phyloP scores from a whole-genome alignment of 805 yeast genomes.

The Lipomyces orientalis region DNA sequence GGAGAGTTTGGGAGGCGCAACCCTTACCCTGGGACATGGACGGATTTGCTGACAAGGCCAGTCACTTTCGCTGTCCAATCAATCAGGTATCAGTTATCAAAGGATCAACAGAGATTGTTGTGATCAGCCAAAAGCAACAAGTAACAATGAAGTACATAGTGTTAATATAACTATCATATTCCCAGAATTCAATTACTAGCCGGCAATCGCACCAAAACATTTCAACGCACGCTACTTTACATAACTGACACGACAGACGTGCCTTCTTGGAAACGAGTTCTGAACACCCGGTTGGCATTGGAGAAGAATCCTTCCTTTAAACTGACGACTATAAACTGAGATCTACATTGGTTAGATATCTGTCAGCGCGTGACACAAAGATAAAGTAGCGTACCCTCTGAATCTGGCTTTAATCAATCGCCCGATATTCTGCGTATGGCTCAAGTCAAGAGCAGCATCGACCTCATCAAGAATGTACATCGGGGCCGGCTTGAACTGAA shows the following conservation, averaged over 20 bases:
- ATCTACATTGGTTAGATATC: constrained; percentile 39
- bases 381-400: constrained; percentile 62
- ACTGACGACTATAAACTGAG: constrained; percentile 95
- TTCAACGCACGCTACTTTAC: constrained; percentile 10
- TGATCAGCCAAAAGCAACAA: neutral
- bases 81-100: no score
- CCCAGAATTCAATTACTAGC: neutral
- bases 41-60: no score
- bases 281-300: constrained; percentile 91
- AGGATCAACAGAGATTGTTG: neutral
- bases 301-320: constrained; percentile 98
- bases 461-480: constrained; percentile 98
- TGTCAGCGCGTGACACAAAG: neutral
- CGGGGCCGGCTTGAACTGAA: constrained; percentile 97
- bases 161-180: neutral
- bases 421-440: constrained; percentile 97
- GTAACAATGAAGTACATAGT: neutral
- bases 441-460: constrained; percentile 96
- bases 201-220: neutral
- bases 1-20: neutral
- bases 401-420: constrained; percentile 93
- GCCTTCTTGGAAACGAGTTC: constrained; percentile 95
- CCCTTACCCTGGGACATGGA: neutral
- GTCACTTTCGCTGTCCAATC: neutral
- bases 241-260: constrained; percentile 73